Conservation (phyloP, 352 stramenopile species). For the Phytophthora constricta region DNA sequence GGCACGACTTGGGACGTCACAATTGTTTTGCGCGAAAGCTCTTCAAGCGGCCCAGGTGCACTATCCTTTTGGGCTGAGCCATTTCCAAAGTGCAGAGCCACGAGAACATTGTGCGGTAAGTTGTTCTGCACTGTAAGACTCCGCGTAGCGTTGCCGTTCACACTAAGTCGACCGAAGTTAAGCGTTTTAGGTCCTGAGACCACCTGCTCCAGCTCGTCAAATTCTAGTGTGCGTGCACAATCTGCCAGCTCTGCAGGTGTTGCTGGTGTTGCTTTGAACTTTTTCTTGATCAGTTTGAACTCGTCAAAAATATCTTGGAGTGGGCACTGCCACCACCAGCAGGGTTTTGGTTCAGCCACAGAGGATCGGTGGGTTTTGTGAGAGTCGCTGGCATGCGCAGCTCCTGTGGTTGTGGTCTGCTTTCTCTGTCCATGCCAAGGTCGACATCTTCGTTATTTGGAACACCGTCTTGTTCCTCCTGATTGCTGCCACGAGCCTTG, state of each 20-base stretch:
- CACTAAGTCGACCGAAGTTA: conserved; percentile 92
- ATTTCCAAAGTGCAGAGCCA: conserved; percentile 48
- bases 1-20: conserved; percentile 89
- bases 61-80: conserved; percentile 17
- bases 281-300: conserved; percentile 92
- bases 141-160: conserved; percentile 82
- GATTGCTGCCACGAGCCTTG: conserved; percentile 36
- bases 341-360: conserved; percentile 63
- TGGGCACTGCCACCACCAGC: conserved; percentile 19
- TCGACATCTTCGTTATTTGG: conserved; percentile 58
- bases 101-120: conserved; percentile 81
- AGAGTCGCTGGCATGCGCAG: conserved; percentile 56
- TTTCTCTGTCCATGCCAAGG: conserved; percentile 65
- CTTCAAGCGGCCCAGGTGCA: conserved; percentile 46
- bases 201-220: conserved; percentile 80
- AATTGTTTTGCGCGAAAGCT: conserved; percentile 60
- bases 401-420: conserved; percentile 50
- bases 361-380: conserved; percentile 47
- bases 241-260: conserved; percentile 92
- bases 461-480: too few relatives aligned
- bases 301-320: conserved; percentile 78
- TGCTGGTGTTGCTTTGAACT: conserved; percentile 89
- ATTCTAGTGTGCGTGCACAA: conserved; percentile 70
- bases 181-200: conserved; percentile 81
- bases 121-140: conserved; percentile 92